These are phyloP conservation scores for Medakamo hakoo DNA, from an alignment of 139 green algal genomes.

Conservation along the genomic window DNA sequence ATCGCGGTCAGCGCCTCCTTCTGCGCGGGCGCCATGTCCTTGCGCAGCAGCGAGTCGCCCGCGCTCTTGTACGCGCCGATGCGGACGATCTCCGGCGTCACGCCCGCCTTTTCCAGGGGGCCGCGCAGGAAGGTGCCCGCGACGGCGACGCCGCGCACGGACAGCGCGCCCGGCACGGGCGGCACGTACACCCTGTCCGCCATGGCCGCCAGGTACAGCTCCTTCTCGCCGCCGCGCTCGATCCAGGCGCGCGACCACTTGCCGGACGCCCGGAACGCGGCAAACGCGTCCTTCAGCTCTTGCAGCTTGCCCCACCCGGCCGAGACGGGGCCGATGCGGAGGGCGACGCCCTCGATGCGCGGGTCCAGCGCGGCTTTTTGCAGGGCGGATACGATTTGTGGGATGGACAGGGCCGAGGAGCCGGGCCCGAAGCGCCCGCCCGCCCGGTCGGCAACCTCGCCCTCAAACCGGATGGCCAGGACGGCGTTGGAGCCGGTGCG, in stretches of 20 bases:
- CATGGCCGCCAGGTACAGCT: conserved; percentile 73
- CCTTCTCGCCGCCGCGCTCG: conserved; percentile 65
- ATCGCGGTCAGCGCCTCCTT: conserved; percentile 67
- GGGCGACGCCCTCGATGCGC: conserved; percentile 49
- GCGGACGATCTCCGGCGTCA: conserved; percentile 75
- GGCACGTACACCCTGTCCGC: conserved; percentile 73
- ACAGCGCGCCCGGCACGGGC: conserved; percentile 60
- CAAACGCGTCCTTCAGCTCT: conserved; percentile 61
- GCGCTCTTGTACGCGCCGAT: conserved; percentile 60
- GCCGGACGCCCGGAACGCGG: conserved; percentile 48
- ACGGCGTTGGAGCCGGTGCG: conserved; percentile 65
- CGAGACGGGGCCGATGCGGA: conserved; percentile 69
- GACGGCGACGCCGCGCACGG: conserved; percentile 62
- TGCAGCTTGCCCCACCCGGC: conserved; percentile 40
- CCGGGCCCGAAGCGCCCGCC: conserved; percentile 28
- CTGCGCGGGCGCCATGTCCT: conserved; percentile 64
- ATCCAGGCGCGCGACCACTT: conserved; percentile 82
- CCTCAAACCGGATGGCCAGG: conserved; percentile 35
- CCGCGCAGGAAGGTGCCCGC: conserved; percentile 68
- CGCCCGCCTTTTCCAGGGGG: conserved; percentile 79
- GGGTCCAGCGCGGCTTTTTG: conserved; percentile 78
- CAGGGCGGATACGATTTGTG: conserved; percentile 47
- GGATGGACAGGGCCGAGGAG: conserved; percentile 25
- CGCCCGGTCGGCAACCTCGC: conserved; percentile 30
- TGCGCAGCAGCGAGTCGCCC: conserved; percentile 83